These are phyloP conservation scores for Amphichorda felina DNA, from an alignment of 2,329 filamentous ascomycete species.

Conservation along the genomic window DNA sequence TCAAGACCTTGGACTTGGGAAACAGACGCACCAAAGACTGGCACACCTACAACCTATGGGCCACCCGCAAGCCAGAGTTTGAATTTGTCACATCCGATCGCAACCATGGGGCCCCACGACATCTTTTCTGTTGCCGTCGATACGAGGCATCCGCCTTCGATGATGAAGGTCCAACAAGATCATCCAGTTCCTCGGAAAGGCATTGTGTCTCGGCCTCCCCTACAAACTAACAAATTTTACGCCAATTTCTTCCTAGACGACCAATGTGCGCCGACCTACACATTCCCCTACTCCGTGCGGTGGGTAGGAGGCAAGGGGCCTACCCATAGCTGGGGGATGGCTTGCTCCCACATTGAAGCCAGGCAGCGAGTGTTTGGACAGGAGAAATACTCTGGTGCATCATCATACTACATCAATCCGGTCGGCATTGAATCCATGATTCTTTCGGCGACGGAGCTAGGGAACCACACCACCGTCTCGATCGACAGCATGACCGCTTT, in stretches of 20 bases:
- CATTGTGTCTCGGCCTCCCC: constrained; percentile 32
- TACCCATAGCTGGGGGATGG: constrained; percentile 63
- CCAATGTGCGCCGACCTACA: constrained; percentile 59
- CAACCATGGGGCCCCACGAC: constrained; percentile 21
- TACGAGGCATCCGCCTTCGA: constrained; percentile 34
- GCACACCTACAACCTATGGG: too few relatives aligned
- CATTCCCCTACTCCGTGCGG: constrained; percentile 60
- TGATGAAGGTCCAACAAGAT: constrained; percentile 34
- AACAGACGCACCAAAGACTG: too few relatives aligned
- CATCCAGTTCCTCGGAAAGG: constrained; percentile 47
- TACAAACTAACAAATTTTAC: constrained; percentile 73
- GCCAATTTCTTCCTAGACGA: constrained; percentile 68
- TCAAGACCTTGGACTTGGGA: too few relatives aligned
- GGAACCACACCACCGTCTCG: constrained; percentile 42
- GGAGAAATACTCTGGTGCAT: constrained; percentile 41
- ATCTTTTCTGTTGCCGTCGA: constrained; percentile 46
- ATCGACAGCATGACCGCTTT: constrained; percentile 42
- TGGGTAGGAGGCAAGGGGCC: constrained; percentile 55
- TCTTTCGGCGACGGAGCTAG: constrained; percentile 67
- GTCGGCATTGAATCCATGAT: constrained; percentile 71
- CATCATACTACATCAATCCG: constrained; percentile 68
- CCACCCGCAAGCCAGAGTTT: too few relatives aligned
- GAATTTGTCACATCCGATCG: too few relatives aligned
- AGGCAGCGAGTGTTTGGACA: constrained; percentile 56
- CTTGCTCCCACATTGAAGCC: constrained; percentile 61